Percentiles rank a stretch among this genome's conserved stretches.
Conservation (phyloP, 2,329 filamentous ascomycete genomes). For the Fonsecaea nubica region DNA sequence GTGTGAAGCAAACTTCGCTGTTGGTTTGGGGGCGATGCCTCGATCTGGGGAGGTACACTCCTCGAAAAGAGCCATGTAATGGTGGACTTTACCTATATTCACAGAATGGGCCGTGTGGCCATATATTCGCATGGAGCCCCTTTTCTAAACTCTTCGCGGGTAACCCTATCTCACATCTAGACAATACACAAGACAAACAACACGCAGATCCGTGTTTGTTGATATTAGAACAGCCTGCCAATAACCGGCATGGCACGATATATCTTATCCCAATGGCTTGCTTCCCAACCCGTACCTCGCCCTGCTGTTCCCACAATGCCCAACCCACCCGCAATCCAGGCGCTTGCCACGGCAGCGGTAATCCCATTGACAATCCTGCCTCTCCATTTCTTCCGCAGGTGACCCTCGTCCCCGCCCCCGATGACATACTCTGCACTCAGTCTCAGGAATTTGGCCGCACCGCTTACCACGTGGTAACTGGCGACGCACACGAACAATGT, state of each 20-base stretch:
- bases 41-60: not conserved
- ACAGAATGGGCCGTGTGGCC: not conserved
- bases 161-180: not conserved
- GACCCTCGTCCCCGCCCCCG: slow-evolving; percentile 49
- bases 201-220: not conserved
- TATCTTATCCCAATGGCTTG: slow-evolving; percentile 77
- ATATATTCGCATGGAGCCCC: not conserved
- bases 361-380: slow-evolving; percentile 75
- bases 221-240: slow-evolving; percentile 56
- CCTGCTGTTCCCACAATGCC: slow-evolving; percentile 78
- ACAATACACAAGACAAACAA: not conserved
- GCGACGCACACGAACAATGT: slow-evolving; percentile 69
- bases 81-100: not conserved
- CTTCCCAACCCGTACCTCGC: slow-evolving; percentile 76
- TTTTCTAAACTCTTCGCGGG: not conserved
- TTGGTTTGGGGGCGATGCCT: not conserved
- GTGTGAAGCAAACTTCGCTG: not conserved
- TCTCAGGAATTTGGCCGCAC: slow-evolving; percentile 80
- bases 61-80: not conserved
- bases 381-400: slow-evolving; percentile 63
- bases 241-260: slow-evolving; percentile 67
- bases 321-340: slow-evolving; percentile 85
- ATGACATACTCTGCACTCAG: slow-evolving; percentile 63
- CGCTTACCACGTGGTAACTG: slow-evolving; percentile 82
- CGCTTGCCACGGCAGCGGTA: slow-evolving; percentile 61